Conservation (phyloP, 2,329 filamentous ascomycete genomes). For the Hymenoscyphus occultus region DNA sequence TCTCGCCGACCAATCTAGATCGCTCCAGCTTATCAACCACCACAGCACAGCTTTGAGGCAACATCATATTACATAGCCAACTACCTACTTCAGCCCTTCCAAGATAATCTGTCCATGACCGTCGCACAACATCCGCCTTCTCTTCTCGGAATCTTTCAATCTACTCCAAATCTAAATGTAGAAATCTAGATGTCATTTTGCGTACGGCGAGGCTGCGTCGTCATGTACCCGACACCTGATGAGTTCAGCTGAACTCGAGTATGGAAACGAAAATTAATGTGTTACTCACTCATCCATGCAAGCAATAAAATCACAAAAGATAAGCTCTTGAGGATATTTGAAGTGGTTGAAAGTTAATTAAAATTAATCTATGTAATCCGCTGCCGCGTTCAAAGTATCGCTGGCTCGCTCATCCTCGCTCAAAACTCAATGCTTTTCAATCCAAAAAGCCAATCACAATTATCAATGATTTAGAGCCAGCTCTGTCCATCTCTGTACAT, state of each 20-base stretch:
- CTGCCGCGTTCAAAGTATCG: too few species aligned
- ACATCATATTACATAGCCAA: neutral
- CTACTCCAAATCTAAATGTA: neutral
- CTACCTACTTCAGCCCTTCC: neutral
- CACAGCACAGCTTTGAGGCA: too few species aligned
- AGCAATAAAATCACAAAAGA: too few species aligned
- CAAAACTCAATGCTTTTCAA: neutral
- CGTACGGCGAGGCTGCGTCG: neutral
- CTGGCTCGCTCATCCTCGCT: too few species aligned
- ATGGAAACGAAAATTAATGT: neutral
- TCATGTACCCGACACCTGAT: neutral
- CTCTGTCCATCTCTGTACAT: slow-evolving; percentile 8
- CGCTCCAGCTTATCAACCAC: neutral
- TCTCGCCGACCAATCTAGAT: neutral
- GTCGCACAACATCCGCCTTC: neutral
- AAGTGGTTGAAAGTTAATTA: too few species aligned
- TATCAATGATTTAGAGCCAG: slow-evolving; percentile 8
- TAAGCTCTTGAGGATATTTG: too few species aligned
- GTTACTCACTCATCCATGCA: neutral
- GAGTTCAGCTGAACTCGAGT: neutral
- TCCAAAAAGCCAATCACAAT: neutral
- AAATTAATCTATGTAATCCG: too few species aligned
- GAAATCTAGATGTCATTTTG: neutral
- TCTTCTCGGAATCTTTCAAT: neutral
- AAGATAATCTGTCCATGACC: neutral